These are phyloP conservation scores for Cadophora luteo-olivacea DNA, from an alignment of 2,329 filamentous ascomycete genomes.

Conservation along the genomic window DNA sequence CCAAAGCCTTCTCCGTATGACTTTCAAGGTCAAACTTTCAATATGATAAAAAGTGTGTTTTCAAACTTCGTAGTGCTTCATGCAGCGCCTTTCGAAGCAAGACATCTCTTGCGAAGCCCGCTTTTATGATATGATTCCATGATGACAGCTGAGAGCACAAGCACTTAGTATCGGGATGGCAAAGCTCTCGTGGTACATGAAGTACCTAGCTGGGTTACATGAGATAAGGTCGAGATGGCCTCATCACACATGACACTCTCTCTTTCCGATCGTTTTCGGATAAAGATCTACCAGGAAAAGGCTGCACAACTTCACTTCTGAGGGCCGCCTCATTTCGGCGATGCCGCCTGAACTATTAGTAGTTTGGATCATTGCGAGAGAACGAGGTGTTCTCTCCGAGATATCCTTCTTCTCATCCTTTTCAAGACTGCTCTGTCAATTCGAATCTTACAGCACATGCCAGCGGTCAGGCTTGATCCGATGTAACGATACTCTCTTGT, in stretches of 20 bases:
- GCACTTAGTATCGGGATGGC: slow-evolving; percentile 9
- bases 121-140: slow-evolving; percentile 7
- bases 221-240: slow-evolving; percentile 12
- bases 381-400: neutral
- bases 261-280: neutral
- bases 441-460: neutral
- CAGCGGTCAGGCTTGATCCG: neutral
- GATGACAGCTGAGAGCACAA: neutral
- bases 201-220: slow-evolving; percentile 1
- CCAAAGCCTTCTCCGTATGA: no score
- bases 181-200: slow-evolving; percentile 12
- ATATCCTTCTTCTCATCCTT: neutral
- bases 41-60: neutral
- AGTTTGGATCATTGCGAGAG: neutral
- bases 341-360: neutral
- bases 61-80: neutral
- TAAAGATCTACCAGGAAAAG: slow-evolving; percentile 10
- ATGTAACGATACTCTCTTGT: slow-evolving; percentile 16
- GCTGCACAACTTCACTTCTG: slow-evolving; percentile 1
- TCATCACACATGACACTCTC: slow-evolving; percentile 5
- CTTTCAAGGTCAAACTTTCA: neutral
- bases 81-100: neutral
- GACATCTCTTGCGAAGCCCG: slow-evolving; percentile 1
- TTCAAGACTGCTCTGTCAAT: neutral
- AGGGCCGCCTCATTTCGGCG: neutral